Conservation (phyloP, 225 moss, liverwort and hornwort genomes). For the Anthoceros angustus region DNA sequence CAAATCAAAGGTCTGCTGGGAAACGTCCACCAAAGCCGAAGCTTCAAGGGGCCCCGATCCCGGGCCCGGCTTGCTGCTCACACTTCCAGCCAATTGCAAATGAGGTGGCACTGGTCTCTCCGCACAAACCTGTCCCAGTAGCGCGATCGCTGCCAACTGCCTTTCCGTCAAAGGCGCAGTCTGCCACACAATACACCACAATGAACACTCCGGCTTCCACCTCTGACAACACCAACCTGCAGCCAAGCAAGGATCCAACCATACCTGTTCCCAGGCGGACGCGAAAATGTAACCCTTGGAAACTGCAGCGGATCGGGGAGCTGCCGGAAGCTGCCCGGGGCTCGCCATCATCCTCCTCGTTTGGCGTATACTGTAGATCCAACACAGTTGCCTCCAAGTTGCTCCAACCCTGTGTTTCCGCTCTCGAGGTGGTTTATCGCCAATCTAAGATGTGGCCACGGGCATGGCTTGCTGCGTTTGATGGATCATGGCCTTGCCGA, state of each 20-base stretch:
- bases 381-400: too few species aligned
- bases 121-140: slow-evolving; percentile 52
- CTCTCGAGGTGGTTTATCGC: too few species aligned
- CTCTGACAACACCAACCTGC: not conserved
- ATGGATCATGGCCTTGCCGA: too few species aligned
- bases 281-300: slow-evolving; percentile 85
- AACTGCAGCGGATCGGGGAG: slow-evolving; percentile 55
- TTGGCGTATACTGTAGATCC: too few species aligned
- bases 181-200: slow-evolving; percentile 13
- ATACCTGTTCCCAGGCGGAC: slow-evolving; percentile 68
- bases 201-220: not conserved
- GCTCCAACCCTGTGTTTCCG: too few species aligned
- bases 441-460: too few species aligned
- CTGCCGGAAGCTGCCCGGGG: slow-evolving; percentile 11
- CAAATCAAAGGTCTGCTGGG: slow-evolving; percentile 15
- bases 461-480: too few species aligned
- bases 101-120: slow-evolving; percentile 87
- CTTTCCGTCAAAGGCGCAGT: slow-evolving; percentile 82
- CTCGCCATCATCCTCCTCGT: slow-evolving; percentile 16
- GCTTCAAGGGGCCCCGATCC: slow-evolving; percentile 1
- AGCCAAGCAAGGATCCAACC: not conserved
- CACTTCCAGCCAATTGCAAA: slow-evolving; percentile 24
- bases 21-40: slow-evolving; percentile 11
- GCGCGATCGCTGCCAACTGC: slow-evolving; percentile 66
- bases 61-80: slow-evolving; percentile 28